phyloP scores from a whole-genome alignment of 2,329 filamentous ascomycete genomes.

The Trichoderma atroviride region DNA sequence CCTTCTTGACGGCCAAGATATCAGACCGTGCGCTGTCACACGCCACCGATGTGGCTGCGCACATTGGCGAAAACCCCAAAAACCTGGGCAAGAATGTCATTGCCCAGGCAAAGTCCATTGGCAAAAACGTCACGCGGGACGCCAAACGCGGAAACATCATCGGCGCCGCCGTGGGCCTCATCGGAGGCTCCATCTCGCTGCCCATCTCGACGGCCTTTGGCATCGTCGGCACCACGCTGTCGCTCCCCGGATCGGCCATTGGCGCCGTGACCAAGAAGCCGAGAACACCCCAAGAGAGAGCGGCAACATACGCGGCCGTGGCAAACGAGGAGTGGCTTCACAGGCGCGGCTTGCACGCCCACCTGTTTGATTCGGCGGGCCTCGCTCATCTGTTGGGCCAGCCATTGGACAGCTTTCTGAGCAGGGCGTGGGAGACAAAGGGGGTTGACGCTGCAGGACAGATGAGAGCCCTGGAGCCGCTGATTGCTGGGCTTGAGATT shows the following conservation, averaged over 20 bases:
- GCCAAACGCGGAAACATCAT: constrained; percentile 46
- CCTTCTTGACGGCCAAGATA: constrained; percentile 50
- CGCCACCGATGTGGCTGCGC: constrained; percentile 45
- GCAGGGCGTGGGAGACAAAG: constrained; percentile 37
- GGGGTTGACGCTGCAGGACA: constrained; percentile 29
- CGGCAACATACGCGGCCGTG: constrained; percentile 45
- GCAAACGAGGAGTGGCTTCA: constrained; percentile 50
- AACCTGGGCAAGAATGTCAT: constrained; percentile 42
- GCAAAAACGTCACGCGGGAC: constrained; percentile 40
- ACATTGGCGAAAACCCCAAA: constrained; percentile 42
- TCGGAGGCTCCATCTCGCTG: constrained; percentile 45
- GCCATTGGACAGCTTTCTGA: constrained; percentile 45
- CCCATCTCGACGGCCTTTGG: constrained; percentile 44
- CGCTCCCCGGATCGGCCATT: constrained; percentile 41
- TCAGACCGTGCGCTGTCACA: constrained; percentile 48
- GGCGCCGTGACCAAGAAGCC: constrained; percentile 43
- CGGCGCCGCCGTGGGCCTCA: constrained; percentile 41
- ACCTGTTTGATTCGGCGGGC: constrained; percentile 40
- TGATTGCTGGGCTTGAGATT: constrained; percentile 38
- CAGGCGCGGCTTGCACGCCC: constrained; percentile 43
- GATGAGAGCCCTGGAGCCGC: constrained; percentile 34
- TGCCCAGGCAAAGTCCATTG: constrained; percentile 42
- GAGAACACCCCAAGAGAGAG: constrained; percentile 46
- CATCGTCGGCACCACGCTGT: constrained; percentile 39
- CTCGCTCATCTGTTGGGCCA: constrained; percentile 36